Conservation (phyloP, 805 yeast genomes). For the Ogataea trehaloabstinens region DNA sequence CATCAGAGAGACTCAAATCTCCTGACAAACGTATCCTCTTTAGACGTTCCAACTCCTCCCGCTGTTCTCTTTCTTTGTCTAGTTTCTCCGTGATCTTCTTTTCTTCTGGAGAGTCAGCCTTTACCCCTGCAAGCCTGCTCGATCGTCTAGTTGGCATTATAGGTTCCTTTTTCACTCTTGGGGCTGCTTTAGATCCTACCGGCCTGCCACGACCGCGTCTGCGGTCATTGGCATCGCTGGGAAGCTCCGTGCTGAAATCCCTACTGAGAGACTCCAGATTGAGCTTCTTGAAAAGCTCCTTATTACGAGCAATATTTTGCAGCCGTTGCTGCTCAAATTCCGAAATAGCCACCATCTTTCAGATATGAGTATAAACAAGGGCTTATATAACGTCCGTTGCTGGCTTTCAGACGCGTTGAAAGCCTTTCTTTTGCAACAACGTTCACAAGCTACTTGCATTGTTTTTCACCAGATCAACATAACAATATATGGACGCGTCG, state of each 20-base stretch:
- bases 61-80: slow-evolving; percentile 37
- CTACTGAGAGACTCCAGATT: slow-evolving; percentile 59
- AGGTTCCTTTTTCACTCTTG: slow-evolving; percentile 27
- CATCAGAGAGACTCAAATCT: slow-evolving; percentile 59
- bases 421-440: not conserved
- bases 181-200: slow-evolving; percentile 14
- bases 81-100: slow-evolving; percentile 38
- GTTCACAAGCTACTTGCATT: slow-evolving; percentile 5
- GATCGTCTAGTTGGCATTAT: slow-evolving; percentile 69
- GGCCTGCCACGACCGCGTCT: slow-evolving; percentile 27
- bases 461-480: too few species aligned
- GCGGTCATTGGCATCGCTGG: slow-evolving; percentile 17
- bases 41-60: slow-evolving; percentile 38
- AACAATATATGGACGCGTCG: too few species aligned
- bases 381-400: too few species aligned
- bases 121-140: slow-evolving; percentile 71
- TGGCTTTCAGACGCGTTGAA: not conserved
- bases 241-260: slow-evolving; percentile 49
- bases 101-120: slow-evolving; percentile 44
- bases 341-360: slow-evolving; percentile 37
- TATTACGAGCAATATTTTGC: slow-evolving; percentile 81
- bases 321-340: slow-evolving; percentile 71
- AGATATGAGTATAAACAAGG: too few species aligned
- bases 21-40: slow-evolving; percentile 63
- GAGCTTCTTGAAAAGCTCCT: slow-evolving; percentile 66